Percentiles rank a stretch among this genome's conserved stretches.
phyloP scores from a whole-genome alignment of 2,329 filamentous ascomycete species.

The Colletotrichum liriopes region DNA sequence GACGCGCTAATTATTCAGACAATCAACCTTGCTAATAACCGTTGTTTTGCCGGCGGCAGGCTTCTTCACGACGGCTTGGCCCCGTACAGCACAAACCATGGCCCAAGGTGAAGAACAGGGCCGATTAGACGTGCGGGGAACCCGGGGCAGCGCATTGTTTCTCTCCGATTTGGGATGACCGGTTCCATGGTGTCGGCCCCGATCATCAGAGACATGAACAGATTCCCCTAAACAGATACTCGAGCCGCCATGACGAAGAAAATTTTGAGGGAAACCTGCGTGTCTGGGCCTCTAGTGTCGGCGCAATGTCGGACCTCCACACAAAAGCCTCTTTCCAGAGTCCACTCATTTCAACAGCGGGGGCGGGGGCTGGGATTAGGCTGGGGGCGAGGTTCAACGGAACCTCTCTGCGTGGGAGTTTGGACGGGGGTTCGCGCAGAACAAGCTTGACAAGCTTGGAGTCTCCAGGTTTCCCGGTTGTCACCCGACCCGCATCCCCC shows the following conservation, averaged over 20 bases:
- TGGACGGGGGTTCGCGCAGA: constrained; percentile 9
- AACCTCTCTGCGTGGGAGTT: neutral
- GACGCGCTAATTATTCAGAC: constrained; percentile 6
- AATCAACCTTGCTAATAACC: constrained; percentile 12
- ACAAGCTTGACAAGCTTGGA: constrained; percentile 23
- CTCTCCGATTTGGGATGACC: constrained; percentile 31
- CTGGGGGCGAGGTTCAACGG: constrained; percentile 1
- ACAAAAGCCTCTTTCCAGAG: constrained; percentile 1
- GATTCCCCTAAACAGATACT: constrained; percentile 26
- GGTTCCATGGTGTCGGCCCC: constrained; percentile 23
- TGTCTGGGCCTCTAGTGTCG: constrained; percentile 28
- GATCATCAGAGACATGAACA: neutral
- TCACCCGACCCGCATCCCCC: constrained; percentile 39
- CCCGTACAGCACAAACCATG: constrained; percentile 4
- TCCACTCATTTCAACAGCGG: constrained; percentile 30
- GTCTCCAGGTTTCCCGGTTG: constrained; percentile 39
- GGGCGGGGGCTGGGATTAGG: constrained; percentile 26
- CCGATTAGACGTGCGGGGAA: constrained; percentile 39
- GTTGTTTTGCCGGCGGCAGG: constrained; percentile 34
- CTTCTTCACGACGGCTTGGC: neutral
- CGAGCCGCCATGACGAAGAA: constrained; percentile 30
- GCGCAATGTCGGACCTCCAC: constrained; percentile 41
- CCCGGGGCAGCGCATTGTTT: constrained; percentile 22
- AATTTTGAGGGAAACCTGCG: constrained; percentile 17
- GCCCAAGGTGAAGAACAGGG: constrained; percentile 33